A percentile compares a stretch with the other conserved stretches of the same genome.
Conservation (phyloP, 1,284 basidiomycete species). For the Ustilago shanxiensis region DNA sequence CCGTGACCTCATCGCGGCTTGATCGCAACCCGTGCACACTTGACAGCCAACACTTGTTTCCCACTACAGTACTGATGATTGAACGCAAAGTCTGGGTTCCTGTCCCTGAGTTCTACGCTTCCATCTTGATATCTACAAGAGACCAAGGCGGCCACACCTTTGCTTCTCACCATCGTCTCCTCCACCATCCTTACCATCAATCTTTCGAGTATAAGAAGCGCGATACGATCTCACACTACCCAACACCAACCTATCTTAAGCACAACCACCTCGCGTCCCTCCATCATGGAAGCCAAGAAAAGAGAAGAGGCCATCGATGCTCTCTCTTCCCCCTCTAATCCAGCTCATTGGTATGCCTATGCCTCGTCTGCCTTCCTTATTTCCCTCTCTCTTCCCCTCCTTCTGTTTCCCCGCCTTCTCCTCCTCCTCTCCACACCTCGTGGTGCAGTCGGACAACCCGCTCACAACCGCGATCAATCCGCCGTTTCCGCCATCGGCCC, state of each 20-base stretch:
- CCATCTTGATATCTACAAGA: not conserved
- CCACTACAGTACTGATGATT: too few species aligned
- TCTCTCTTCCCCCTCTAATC: constrained; percentile 46
- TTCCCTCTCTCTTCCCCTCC: constrained; percentile 40
- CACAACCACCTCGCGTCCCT: not conserved
- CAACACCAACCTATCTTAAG: not conserved
- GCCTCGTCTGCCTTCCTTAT: constrained; percentile 43
- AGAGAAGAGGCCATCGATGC: constrained; percentile 27
- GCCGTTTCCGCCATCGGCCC: constrained; percentile 44
- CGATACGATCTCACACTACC: not conserved
- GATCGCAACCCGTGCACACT: constrained; percentile 23
- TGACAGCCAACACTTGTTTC: not conserved
- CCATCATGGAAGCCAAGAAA: constrained; percentile 32
- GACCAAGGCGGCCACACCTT: not conserved
- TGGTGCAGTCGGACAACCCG: constrained; percentile 43
- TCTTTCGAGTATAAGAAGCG: not conserved
- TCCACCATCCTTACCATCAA: too few species aligned
- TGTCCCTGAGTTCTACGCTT: not conserved
- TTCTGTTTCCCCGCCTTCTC: constrained; percentile 47
- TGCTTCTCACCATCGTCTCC: constrained; percentile 2
- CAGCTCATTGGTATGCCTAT: constrained; percentile 54
- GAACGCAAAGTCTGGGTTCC: too few species aligned
- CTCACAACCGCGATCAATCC: constrained; percentile 8
- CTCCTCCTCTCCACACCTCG: constrained; percentile 50
- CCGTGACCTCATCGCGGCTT: constrained; percentile 27